A percentile compares a stretch with the other conserved stretches of the same genome.
These are phyloP conservation scores for Pseudogymnoascus sp. DNA, from an alignment of 2,329 filamentous ascomycete species.

Conservation along the genomic window DNA sequence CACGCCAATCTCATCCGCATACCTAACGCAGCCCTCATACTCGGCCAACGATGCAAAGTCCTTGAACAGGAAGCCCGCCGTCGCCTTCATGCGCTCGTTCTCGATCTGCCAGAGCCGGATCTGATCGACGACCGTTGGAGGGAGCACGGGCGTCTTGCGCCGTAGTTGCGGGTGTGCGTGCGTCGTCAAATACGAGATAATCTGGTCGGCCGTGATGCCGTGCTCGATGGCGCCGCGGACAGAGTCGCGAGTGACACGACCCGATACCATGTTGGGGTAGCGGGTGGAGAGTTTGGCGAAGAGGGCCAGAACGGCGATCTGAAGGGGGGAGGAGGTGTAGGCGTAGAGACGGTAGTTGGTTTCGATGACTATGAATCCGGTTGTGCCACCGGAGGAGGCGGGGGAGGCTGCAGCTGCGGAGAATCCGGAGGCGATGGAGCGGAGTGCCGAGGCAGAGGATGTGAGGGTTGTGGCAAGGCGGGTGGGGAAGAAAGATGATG, in stretches of 20 bases:
- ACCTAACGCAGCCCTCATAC: conserved; percentile 62
- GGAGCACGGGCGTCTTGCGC: conserved; percentile 62
- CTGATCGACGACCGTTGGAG: conserved; percentile 94
- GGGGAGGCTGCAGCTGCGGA: conserved; percentile 45
- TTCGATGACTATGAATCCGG: conserved; percentile 89
- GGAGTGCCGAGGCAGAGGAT: conserved; percentile 59
- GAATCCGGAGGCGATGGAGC: conserved; percentile 61
- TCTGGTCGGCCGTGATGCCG: conserved; percentile 91
- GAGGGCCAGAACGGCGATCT: conserved; percentile 87
- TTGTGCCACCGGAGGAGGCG: conserved; percentile 33
- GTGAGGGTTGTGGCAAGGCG: conserved; percentile 91
- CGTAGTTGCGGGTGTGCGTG: conserved; percentile 94
- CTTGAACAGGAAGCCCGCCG: conserved; percentile 76
- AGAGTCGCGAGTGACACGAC: conserved; percentile 80
- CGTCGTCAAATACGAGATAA: conserved; percentile 83
- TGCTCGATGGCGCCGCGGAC: conserved; percentile 79
- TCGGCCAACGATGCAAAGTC: conserved; percentile 70
- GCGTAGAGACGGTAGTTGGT: conserved; percentile 98
- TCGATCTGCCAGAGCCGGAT: conserved; percentile 97
- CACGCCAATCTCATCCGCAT: conserved; percentile 87
- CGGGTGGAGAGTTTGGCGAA: conserved; percentile 84
- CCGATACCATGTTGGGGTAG: conserved; percentile 89
- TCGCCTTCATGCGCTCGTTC: conserved; percentile 85
- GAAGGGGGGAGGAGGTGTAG: conserved; percentile 87
- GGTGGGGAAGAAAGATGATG: conserved; percentile 75